Percentiles rank a stretch among this genome's conserved stretches.
Evolutionary conservation across 495 filamentous ascomycete species (phyloP).

Genomic region (Penicillium fimorum): DNA sequence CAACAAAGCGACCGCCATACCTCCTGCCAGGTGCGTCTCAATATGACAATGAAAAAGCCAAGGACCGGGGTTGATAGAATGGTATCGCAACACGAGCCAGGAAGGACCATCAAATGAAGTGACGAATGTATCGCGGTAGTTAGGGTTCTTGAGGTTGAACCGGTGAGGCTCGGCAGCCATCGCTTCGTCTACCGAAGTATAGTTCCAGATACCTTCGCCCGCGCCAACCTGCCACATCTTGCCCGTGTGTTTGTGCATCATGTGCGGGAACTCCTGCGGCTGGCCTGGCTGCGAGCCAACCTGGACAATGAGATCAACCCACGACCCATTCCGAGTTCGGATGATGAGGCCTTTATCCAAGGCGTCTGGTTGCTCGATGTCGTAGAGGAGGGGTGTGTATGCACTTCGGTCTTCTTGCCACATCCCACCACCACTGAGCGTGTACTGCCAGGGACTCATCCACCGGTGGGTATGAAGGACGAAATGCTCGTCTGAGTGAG

Average conservation of each 20-base stretch:
- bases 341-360: conserved; percentile 33
- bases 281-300: conserved; percentile 21
- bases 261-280: conserved; percentile 41
- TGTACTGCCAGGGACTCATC: conserved; percentile 4
- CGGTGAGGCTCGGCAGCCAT: conserved; percentile 33
- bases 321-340: conserved; percentile 40
- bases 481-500: conserved; percentile 31
- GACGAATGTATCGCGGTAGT: conserved; percentile 43
- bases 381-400: conserved; percentile 23
- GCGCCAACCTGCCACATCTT: conserved; percentile 47
- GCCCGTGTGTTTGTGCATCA: conserved; percentile 56
- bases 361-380: conserved; percentile 13
- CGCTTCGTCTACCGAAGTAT: conserved; percentile 42
- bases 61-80: conserved; percentile 49
- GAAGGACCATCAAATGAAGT: conserved; percentile 30
- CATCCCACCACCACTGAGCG: conserved; percentile 1
- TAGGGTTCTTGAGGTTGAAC: conserved; percentile 49
- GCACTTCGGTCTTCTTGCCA: conserved; percentile 5
- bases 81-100: conserved; percentile 53
- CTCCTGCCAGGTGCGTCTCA: conserved; percentile 46
- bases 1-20: conserved; percentile 48
- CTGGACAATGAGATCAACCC: conserved; percentile 51
- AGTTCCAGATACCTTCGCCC: conserved; percentile 42
- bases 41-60: conserved; percentile 57
- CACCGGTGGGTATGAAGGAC: conserved; percentile 14